Evolutionary conservation across 148 eudicot genomes (phyloP).

Genomic region (Silene uniflora): DNA sequence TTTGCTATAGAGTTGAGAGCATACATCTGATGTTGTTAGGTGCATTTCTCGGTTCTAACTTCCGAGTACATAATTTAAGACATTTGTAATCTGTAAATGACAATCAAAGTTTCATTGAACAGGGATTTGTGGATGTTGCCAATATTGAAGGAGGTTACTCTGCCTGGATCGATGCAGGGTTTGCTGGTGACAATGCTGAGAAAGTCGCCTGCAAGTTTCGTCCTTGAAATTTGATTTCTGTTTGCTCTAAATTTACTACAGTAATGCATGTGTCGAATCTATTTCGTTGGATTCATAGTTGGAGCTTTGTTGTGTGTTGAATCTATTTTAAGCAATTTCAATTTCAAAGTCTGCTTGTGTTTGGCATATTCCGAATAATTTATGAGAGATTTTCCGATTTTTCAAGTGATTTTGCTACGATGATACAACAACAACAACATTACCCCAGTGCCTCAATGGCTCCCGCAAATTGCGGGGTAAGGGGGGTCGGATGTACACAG

Average conservation of each 20-base stretch:
- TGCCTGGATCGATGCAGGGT: slow-evolving; percentile 52
- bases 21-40: not conserved
- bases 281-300: not conserved
- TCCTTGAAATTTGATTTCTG: slow-evolving; percentile 3
- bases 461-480: too few relatives aligned
- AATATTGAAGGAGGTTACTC: slow-evolving; percentile 59
- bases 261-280: not conserved
- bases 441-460: too few relatives aligned
- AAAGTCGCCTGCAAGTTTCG: slow-evolving; percentile 36
- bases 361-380: too few relatives aligned
- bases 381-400: too few relatives aligned
- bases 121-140: slow-evolving; percentile 52
- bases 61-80: not conserved
- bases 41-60: not conserved
- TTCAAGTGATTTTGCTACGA: too few relatives aligned
- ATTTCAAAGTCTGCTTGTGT: not conserved
- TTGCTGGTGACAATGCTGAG: slow-evolving; percentile 34
- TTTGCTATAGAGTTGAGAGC: too few relatives aligned
- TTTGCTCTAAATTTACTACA: not conserved
- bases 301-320: not conserved
- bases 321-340: not conserved
- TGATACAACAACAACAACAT: too few relatives aligned
- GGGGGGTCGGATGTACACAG: too few relatives aligned
- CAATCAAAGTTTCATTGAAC: slow-evolving; percentile 7
- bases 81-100: not conserved